Conservation (phyloP, 2,329 filamentous ascomycete genomes). For the Trichoderma gracile region DNA sequence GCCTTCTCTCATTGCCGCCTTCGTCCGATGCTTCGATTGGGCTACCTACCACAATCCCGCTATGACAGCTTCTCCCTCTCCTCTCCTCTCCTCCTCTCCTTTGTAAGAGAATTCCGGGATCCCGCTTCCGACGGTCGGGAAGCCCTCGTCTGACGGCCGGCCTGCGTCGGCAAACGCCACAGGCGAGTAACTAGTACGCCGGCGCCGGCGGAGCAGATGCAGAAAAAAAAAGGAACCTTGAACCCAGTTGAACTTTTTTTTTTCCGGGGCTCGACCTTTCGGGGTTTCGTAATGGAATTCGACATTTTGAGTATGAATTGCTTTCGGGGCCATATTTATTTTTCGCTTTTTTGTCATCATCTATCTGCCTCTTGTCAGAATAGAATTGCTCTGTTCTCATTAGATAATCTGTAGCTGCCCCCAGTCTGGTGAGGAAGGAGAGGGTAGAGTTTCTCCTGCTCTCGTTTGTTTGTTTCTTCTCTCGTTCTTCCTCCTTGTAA, state of each 20-base stretch:
- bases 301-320: background rate
- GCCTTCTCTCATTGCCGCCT: too few species aligned
- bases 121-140: constrained; percentile 22
- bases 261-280: background rate
- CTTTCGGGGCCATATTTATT: background rate
- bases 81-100: too few species aligned
- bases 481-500: background rate
- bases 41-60: too few species aligned
- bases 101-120: background rate
- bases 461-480: background rate
- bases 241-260: constrained; percentile 3
- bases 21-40: background rate
- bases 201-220: constrained; percentile 17
- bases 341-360: background rate
- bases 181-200: constrained; percentile 4
- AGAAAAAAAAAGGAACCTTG: background rate
- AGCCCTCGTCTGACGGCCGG: constrained; percentile 6
- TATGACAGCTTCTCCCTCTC: too few species aligned
- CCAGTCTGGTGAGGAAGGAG: background rate
- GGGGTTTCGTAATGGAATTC: constrained; percentile 16
- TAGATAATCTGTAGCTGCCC: constrained; percentile 16
- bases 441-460: background rate
- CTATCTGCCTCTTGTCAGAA: too few species aligned
- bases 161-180: constrained; percentile 25
- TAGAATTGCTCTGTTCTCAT: background rate